A percentile compares a stretch with the other conserved stretches of the same genome.
phyloP scores from a whole-genome alignment of 352 stramenopile species.

The Phytopythium helicoides region DNA sequence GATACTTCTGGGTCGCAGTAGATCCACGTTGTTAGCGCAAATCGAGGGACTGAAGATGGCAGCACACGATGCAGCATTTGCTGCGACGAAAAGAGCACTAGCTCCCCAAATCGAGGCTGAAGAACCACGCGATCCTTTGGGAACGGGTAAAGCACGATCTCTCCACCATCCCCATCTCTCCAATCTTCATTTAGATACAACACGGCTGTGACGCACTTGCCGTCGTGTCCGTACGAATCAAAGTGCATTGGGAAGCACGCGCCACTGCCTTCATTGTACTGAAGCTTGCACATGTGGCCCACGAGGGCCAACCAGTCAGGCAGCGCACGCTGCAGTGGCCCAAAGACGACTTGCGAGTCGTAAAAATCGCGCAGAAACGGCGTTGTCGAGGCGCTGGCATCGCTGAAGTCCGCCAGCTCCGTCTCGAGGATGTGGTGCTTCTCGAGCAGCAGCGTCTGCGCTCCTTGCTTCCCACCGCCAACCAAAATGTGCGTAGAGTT shows the following conservation, averaged over 20 bases:
- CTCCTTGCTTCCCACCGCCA: constrained; percentile 8
- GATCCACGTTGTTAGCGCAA: constrained; percentile 73
- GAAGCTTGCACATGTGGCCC: constrained; percentile 74
- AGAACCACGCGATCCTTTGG: constrained; percentile 47
- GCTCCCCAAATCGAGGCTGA: constrained; percentile 48
- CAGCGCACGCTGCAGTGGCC: constrained; percentile 25
- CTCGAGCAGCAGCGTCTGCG: constrained; percentile 54
- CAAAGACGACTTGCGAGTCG: constrained; percentile 57
- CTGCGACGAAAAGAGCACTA: constrained; percentile 80
- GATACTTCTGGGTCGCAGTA: constrained; percentile 30
- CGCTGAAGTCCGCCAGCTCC: constrained; percentile 54
- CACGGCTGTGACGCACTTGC: constrained; percentile 81
- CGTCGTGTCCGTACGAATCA: constrained; percentile 79
- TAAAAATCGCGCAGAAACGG: constrained; percentile 54
- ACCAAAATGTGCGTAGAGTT: constrained; percentile 76
- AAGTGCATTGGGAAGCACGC: constrained; percentile 88
- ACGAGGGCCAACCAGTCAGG: constrained; percentile 42
- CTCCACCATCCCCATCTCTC: constrained; percentile 64
- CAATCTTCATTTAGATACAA: constrained; percentile 85
- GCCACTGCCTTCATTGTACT: constrained; percentile 71
- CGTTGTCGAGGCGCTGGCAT: constrained; percentile 25
- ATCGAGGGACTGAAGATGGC: constrained; percentile 39
- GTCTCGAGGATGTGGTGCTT: constrained; percentile 84
- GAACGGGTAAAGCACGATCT: constrained; percentile 84
- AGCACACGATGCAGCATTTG: constrained; percentile 81